Base-by-base conservation (phyloP, 2,329 filamentous ascomycete genomes). In the Zasmidium cellare region DNA sequence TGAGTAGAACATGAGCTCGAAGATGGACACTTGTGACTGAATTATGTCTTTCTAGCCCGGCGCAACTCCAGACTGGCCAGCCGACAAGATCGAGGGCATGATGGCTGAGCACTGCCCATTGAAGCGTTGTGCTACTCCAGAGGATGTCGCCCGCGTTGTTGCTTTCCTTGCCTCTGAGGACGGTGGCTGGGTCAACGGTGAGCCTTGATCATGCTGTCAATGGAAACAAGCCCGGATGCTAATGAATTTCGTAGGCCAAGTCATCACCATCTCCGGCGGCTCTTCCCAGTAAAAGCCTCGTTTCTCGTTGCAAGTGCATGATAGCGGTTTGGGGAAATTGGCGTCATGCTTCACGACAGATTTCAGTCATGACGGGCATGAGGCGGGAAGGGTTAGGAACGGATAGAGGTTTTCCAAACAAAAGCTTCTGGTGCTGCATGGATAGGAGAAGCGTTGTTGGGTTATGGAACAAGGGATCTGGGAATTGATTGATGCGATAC, bases 81-180 rank as follows among this genome's bases (percentile, higher is more conserved):
- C 76, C 1, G 77, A 79, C 56, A 79, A 78, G 71, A 80, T 82
- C 31, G 79, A 82, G 74, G 67, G 61, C 3, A 63, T 79, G 46
- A 81, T 82, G 79, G 78, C 79, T 23, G 72, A 76, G 18, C 74
- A 79, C 66, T 82, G 79, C 66, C 79, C 79, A 18, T 65, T 82
- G 18, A 77, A 77, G 50, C 64, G 79, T 35, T 81, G 79, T 68
- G 79, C 79, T 7, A 71, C 74, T 11, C 79, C 79, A 1, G 77
- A 81, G 63, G 74, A 75, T 57, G 73, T 76, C 20, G 74, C 72
- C 24, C 67, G 74, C 20, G 72, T 75, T 16, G 74, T 76, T 6
- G 74, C 71, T 25, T 76, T 76, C 69, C 61, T 76, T 28, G 67
- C 70, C 45, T 71, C 67, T 41, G 72, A 69, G 22, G 74, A 76